Percentiles rank a stretch among this genome's conserved stretches.
Conservation (phyloP, 2,329 filamentous ascomycete genomes). For the Fusarium neocosmosporiellum region DNA sequence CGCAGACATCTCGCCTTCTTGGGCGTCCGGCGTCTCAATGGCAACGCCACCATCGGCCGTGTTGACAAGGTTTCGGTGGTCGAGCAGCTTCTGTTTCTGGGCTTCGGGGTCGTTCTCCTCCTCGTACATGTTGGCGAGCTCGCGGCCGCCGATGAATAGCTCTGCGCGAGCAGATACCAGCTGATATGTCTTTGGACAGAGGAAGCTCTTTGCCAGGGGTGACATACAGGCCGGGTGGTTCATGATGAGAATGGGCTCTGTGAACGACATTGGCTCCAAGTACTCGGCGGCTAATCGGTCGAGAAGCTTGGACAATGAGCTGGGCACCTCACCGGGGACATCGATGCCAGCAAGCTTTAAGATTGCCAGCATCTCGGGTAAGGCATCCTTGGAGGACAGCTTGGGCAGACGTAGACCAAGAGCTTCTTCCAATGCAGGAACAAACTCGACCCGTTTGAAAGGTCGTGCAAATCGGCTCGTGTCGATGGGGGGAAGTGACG, state of each 20-base stretch:
- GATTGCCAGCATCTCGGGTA: constrained; percentile 64
- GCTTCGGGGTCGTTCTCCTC: constrained; percentile 94
- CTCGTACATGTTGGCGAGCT: constrained; percentile 97
- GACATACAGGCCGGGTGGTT: constrained; percentile 93
- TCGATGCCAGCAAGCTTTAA: constrained; percentile 69
- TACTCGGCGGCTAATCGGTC: constrained; percentile 82
- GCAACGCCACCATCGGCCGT: constrained; percentile 47
- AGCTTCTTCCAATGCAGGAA: constrained; percentile 78
- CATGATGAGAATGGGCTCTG: constrained; percentile 82
- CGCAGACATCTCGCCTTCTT: constrained; percentile 7
- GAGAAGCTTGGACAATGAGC: constrained; percentile 75
- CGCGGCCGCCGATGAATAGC: constrained; percentile 82
- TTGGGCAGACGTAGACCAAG: constrained; percentile 75
- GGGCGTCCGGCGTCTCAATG: constrained; percentile 37
- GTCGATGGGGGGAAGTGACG: constrained; percentile 60
- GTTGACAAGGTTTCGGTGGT: constrained; percentile 57
- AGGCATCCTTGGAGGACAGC: constrained; percentile 65
- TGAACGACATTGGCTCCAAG: constrained; percentile 79
- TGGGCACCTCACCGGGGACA: constrained; percentile 71
- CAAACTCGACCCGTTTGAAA: constrained; percentile 81
- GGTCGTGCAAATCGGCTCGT: constrained; percentile 61
- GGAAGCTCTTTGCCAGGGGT: constrained; percentile 88
- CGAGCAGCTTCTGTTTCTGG: constrained; percentile 84
- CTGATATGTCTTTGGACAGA: constrained; percentile 75
- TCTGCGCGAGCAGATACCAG: constrained; percentile 84